Percentiles rank a stretch among this genome's conserved stretches.
Evolutionary conservation across 208 protist species (phyloP).

Genomic region (Wallacemonas collosoma): DNA sequence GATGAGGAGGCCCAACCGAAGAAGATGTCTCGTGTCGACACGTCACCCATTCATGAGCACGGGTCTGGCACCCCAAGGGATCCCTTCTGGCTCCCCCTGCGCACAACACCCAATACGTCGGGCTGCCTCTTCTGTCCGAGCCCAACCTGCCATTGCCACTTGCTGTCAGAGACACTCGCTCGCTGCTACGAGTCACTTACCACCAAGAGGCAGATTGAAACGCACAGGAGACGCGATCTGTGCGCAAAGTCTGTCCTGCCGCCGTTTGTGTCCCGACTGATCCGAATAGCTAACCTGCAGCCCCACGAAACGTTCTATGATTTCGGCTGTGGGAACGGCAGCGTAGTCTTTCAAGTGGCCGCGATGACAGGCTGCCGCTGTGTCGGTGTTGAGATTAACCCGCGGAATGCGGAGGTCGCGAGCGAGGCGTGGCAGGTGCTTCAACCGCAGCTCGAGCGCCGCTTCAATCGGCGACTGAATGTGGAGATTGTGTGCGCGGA

Average conservation of each 20-base stretch:
- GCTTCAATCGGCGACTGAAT: slow-evolving; percentile 32
- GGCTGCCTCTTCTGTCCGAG: slow-evolving; percentile 60
- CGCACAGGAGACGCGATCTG: slow-evolving; percentile 48
- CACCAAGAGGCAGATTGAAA: slow-evolving; percentile 49
- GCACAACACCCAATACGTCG: slow-evolving; percentile 39
- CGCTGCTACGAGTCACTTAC: slow-evolving; percentile 55
- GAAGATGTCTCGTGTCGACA: not conserved
- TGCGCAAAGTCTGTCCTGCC: slow-evolving; percentile 89
- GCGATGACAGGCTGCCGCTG: slow-evolving; percentile 67
- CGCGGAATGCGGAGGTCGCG: slow-evolving; percentile 64
- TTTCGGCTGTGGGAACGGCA: slow-evolving; percentile 84
- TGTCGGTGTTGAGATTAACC: slow-evolving; percentile 81
- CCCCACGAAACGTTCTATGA: slow-evolving; percentile 74
- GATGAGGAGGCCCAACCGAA: not conserved
- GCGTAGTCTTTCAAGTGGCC: slow-evolving; percentile 87
- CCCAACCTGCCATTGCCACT: slow-evolving; percentile 49
- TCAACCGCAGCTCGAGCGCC: slow-evolving; percentile 47
- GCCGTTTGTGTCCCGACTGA: slow-evolving; percentile 68
- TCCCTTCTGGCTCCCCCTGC: slow-evolving; percentile 59
- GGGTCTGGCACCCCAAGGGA: slow-evolving; percentile 42
- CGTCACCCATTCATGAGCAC: slow-evolving; percentile 15
- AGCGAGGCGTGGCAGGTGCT: slow-evolving; percentile 53
- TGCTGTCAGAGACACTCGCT: slow-evolving; percentile 38
- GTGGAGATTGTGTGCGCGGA: slow-evolving; percentile 78
- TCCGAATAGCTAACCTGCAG: slow-evolving; percentile 41